Evolutionary conservation across 495 filamentous ascomycete genomes (phyloP).

Genomic region (Trichodelitschia bisporula): DNA sequence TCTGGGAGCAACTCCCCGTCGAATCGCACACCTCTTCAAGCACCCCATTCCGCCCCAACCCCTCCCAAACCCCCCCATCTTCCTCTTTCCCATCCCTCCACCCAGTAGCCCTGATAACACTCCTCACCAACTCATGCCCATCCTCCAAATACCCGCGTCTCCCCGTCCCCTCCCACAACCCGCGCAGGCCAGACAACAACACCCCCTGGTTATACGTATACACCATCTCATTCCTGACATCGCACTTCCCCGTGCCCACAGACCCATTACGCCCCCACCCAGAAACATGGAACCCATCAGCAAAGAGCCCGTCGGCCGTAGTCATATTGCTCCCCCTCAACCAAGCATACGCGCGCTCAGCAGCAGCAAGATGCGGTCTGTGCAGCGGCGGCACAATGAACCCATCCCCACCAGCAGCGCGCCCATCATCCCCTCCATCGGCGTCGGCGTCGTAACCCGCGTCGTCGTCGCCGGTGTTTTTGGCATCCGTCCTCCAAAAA

Average conservation of each 20-base stretch:
- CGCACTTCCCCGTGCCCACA: constrained; percentile 35
- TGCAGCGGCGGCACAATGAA: too few relatives aligned
- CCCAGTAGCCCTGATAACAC: constrained; percentile 54
- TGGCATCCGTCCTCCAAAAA: constrained; percentile 16
- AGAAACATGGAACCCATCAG: constrained; percentile 76
- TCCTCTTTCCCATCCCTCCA: constrained; percentile 19
- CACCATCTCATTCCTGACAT: constrained; percentile 63
- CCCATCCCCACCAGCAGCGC: too few relatives aligned
- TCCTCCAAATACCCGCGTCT: constrained; percentile 43
- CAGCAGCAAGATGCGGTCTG: constrained; percentile 34
- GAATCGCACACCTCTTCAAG: constrained; percentile 75
- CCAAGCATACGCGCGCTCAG: constrained; percentile 63
- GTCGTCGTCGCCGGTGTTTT: neutral
- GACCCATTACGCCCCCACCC: constrained; percentile 31
- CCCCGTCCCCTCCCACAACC: constrained; percentile 52
- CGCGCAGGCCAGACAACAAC: constrained; percentile 60
- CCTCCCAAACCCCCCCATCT: constrained; percentile 30
- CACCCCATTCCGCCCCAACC: constrained; percentile 52
- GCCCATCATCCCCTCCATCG: too few relatives aligned
- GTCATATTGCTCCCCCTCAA: constrained; percentile 59
- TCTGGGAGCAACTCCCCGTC: constrained; percentile 47
- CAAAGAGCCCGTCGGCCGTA: constrained; percentile 50
- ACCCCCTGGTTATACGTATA: constrained; percentile 97
- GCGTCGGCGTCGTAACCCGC: neutral
- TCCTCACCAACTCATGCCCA: constrained; percentile 47